phyloP scores from a whole-genome alignment of 768 basidiomycete species.

The Mycena crocata region DNA sequence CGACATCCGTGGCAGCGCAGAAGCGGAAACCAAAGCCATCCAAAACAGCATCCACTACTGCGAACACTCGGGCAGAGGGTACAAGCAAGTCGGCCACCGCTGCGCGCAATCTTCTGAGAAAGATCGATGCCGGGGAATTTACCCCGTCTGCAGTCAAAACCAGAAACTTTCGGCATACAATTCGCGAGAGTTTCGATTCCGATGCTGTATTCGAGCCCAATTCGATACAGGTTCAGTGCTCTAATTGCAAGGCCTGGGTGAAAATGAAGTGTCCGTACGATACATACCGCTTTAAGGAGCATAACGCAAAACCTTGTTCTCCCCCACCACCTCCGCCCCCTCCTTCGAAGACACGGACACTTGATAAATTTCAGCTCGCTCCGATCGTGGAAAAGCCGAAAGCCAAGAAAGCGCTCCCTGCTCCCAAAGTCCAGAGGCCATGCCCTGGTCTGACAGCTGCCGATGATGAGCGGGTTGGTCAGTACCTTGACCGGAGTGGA shows the following conservation, averaged over 20 bases:
- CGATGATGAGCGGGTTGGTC: not conserved
- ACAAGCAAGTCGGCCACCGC: slow-evolving; percentile 3
- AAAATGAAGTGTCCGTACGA: slow-evolving; percentile 30
- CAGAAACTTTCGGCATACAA: not conserved
- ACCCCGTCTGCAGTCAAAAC: not conserved
- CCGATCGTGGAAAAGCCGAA: not conserved
- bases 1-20: not conserved
- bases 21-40: no score
- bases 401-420: not conserved
- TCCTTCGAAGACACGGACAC: not conserved
- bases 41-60: not conserved
- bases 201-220: slow-evolving; percentile 1
- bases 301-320: not conserved
- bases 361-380: not conserved
- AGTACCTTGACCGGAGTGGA: not conserved
- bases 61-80: not conserved
- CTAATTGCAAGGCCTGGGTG: slow-evolving; percentile 23
- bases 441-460: slow-evolving; percentile 9
- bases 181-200: not conserved
- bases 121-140: not conserved
- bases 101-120: not conserved
- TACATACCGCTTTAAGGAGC: slow-evolving; percentile 23
- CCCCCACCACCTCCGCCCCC: not conserved
- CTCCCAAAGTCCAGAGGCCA: not conserved
- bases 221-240: slow-evolving; percentile 21